A percentile compares a stretch with the other conserved stretches of the same genome.
These are phyloP conservation scores for Dalbergia cochinchinensis DNA, from an alignment of 306 rosid species.

Conservation along the genomic window DNA sequence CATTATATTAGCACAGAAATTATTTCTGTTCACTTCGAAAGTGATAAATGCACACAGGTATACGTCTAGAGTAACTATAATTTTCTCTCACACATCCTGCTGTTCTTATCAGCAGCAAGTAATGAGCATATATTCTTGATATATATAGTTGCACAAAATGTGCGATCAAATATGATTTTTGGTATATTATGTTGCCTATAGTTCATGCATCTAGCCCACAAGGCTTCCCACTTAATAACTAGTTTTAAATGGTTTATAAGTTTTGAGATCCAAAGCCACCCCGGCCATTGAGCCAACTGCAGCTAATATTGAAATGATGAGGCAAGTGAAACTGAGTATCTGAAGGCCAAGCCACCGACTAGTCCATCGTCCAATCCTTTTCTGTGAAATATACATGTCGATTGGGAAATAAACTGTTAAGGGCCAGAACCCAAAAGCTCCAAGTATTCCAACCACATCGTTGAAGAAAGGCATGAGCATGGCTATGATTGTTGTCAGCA, in stretches of 20 bases:
- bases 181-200: background rate
- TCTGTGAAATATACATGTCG: conserved; percentile 76
- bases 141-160: too few relatives aligned
- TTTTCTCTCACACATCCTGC: background rate
- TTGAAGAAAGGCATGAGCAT: conserved; percentile 87
- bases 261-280: conserved; percentile 74
- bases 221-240: conserved; percentile 54
- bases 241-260: conserved; percentile 65
- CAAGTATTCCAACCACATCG: conserved; percentile 80
- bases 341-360: conserved; percentile 69
- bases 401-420: conserved; percentile 76
- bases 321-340: conserved; percentile 61
- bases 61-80: background rate
- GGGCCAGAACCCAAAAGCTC: conserved; percentile 89
- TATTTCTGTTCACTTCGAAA: conserved; percentile 35
- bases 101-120: background rate
- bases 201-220: too few relatives aligned
- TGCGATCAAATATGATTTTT: background rate
- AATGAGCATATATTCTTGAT: background rate
- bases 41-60: background rate
- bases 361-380: conserved; percentile 64
- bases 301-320: conserved; percentile 61
- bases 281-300: conserved; percentile 80
- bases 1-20: background rate
- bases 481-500: conserved; percentile 67